phyloP scores from a whole-genome alignment of 345 rosid genomes.

The Heritiera littoralis region DNA sequence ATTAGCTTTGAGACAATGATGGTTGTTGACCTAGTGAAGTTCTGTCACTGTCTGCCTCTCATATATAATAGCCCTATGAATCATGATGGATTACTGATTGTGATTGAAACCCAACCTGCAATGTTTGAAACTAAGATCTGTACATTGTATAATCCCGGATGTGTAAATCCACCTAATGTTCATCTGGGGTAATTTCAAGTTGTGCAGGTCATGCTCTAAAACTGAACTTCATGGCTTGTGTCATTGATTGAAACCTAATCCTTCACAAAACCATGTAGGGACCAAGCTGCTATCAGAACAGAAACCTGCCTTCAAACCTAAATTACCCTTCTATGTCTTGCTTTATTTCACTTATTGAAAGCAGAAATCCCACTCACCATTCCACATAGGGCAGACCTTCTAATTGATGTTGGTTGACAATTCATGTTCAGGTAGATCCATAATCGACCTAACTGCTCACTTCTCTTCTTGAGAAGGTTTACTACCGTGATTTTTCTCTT shows the following conservation, averaged over 20 bases:
- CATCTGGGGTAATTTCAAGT: neutral
- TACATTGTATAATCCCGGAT: neutral
- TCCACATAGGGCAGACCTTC: neutral
- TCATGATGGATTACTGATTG: neutral
- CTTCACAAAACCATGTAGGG: neutral
- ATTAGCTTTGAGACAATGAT: conserved; percentile 1
- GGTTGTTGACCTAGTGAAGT: neutral
- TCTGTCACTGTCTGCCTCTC: neutral
- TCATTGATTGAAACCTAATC: neutral
- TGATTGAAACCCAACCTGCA: neutral
- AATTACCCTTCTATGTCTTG: neutral
- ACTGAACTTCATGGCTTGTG: neutral
- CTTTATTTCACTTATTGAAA: neutral
- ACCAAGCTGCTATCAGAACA: neutral
- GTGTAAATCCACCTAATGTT: neutral
- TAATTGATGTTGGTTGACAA: neutral
- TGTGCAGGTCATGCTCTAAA: neutral
- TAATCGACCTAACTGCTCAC: neutral
- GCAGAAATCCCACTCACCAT: neutral
- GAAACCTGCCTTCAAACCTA: neutral
- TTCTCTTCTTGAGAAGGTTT: neutral
- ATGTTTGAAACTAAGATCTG: neutral
- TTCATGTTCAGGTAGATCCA: neutral
- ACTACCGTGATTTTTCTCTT: neutral
- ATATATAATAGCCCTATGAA: neutral